Percentiles rank a stretch among this genome's conserved stretches.
Conservation (phyloP, 179 eudicot species). For the Corrigiola litoralis region DNA sequence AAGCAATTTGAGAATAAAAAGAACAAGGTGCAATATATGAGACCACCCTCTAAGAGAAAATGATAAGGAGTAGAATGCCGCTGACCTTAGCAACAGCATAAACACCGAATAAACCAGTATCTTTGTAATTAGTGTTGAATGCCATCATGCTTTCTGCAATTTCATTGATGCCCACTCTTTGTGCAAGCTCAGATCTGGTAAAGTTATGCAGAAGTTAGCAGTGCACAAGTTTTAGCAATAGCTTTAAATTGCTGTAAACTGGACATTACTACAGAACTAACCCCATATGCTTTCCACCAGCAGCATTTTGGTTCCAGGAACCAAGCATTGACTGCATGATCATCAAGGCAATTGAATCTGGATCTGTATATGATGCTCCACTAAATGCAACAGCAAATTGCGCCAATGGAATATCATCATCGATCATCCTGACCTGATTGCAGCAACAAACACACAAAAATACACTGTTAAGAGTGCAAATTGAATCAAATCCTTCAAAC, state of each 20-base stretch:
- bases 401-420: slow-evolving; percentile 59
- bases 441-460: background rate
- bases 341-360: slow-evolving; percentile 67
- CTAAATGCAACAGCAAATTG: slow-evolving; percentile 85
- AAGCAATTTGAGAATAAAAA: background rate
- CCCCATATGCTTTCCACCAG: slow-evolving; percentile 73
- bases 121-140: slow-evolving; percentile 50
- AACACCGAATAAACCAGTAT: slow-evolving; percentile 49
- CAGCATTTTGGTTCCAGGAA: slow-evolving; percentile 55
- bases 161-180: slow-evolving; percentile 37
- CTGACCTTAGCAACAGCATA: slow-evolving; percentile 51
- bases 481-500: background rate
- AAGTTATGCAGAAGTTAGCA: background rate
- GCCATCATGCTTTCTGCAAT: slow-evolving; percentile 51
- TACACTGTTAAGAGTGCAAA: background rate
- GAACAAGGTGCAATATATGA: background rate
- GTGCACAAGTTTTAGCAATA: background rate
- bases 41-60: background rate
- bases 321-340: slow-evolving; percentile 66
- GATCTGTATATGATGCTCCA: slow-evolving; percentile 86
- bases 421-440: slow-evolving; percentile 57
- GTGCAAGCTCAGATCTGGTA: slow-evolving; percentile 41
- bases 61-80: background rate
- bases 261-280: slow-evolving; percentile 15
- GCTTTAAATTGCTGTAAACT: background rate